Evolutionary conservation across 2,329 filamentous ascomycete genomes (phyloP), one percentile per base, ranked within the genome.

Genomic region (Lizonia empirigonia): DNA sequence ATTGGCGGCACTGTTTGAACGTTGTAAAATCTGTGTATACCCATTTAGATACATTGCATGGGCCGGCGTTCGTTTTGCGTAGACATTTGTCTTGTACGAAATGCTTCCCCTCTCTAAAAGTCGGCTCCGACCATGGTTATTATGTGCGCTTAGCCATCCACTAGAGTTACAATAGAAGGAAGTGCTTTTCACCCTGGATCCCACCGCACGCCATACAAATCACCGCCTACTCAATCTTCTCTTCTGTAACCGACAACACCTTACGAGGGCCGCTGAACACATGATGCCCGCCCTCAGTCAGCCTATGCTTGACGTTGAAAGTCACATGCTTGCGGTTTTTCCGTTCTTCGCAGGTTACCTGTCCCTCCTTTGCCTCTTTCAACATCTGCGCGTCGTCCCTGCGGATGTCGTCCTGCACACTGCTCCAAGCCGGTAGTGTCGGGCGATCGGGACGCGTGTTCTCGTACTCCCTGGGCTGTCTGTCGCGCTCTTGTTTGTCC

Each of bases 1-100:
- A 88, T 91, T 64, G 72, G 70, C 2, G 65, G 63, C 24, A 67
- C 67, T 48, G 56, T 26, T 38, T 34, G 65, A 58, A 55, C 45
- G 30, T 32, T 56, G 41, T 53, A 47, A 32, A 33, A 53, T 50
- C 34, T 45, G 49, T 58, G 58, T 60, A 60, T 60, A 60, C 55
- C 58, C 53, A 34, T 53, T 53, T 58, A 39, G 37, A 55, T 44
- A 53, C 46, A 47, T 58, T 39, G 48, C 52, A 54, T 55, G 47
- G 52, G 49, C 32, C 23, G 55, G 55, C 55, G 55, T 57, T 57
- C 26, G 15, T 29, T 49, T 30, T 41, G 30, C 24, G 20, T 41
- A 51, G 33, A 34, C n/a, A n/a, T 26, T 35, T 44, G 18, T 42
- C 46, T 38, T 38, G 32, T 42, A 52, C 26, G 35, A 42, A 8